These are phyloP conservation scores for Nemophila menziesii DNA, from an alignment of 257 asterid genomes.

Conservation along the genomic window DNA sequence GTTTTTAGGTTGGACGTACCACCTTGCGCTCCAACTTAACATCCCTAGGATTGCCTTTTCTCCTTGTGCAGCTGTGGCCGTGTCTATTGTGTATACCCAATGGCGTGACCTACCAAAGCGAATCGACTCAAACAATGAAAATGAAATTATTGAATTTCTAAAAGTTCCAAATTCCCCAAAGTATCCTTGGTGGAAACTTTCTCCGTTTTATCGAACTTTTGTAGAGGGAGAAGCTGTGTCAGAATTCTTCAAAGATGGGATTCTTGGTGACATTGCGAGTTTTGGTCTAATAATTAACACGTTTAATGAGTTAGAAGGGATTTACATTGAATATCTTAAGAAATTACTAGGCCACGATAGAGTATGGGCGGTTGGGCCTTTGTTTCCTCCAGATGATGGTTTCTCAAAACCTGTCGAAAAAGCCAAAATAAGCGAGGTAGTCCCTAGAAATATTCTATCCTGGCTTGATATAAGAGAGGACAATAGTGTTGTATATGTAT, in stretches of 20 bases:
- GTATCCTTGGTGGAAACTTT: constrained; percentile 70
- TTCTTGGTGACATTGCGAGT: constrained; percentile 23
- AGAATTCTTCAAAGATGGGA: constrained; percentile 26
- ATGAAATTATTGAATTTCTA: constrained; percentile 21
- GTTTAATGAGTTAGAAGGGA: constrained; percentile 30
- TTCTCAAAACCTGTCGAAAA: constrained; percentile 20
- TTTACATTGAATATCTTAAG: constrained; percentile 26
- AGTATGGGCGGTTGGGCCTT: constrained; percentile 61
- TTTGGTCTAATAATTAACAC: constrained; percentile 48
- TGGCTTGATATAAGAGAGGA: constrained; percentile 53
- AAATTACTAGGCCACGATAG: constrained; percentile 35
- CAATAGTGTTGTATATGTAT: constrained; percentile 40
- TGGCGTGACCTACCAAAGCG: constrained; percentile 44
- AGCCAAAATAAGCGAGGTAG: constrained; percentile 33
- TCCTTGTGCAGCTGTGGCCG: constrained; percentile 54
- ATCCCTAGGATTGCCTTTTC: constrained; percentile 46
- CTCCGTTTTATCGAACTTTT: constrained; percentile 43
- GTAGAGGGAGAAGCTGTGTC: constrained; percentile 29
- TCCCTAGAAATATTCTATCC: constrained; percentile 14
- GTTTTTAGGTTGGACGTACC: constrained; percentile 59
- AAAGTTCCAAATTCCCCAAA: constrained; percentile 37
- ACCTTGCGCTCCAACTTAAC: constrained; percentile 34
- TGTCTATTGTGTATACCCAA: constrained; percentile 23
- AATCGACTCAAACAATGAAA: constrained; percentile 9
- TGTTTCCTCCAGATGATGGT: constrained; percentile 24